Evolutionary conservation across 2,329 filamentous ascomycete genomes (phyloP).

Genomic region (Cephalotrichum gorgonifer): DNA sequence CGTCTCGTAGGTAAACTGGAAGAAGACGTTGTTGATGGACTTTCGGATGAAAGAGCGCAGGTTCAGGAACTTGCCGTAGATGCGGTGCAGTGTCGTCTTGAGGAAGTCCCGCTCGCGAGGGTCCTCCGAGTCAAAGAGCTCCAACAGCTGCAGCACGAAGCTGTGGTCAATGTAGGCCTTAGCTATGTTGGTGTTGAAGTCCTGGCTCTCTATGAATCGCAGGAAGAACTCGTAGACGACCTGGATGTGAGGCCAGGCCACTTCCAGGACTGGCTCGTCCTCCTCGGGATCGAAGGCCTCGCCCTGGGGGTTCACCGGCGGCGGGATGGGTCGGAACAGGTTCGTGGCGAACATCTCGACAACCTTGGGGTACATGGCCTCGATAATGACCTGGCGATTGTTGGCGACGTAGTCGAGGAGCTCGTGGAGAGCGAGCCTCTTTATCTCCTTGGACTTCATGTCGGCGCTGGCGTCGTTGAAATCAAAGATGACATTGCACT

Average conservation of each 20-base stretch:
- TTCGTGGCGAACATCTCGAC: slow-evolving; percentile 99
- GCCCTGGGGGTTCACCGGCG: slow-evolving; percentile 93
- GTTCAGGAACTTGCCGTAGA: slow-evolving; percentile 98
- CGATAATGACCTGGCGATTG: slow-evolving; percentile 95
- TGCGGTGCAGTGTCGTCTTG: slow-evolving; percentile 94
- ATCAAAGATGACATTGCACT: slow-evolving; percentile 99
- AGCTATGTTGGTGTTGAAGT: slow-evolving; percentile 99
- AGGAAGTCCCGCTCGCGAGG: slow-evolving; percentile 93
- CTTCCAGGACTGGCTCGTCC: slow-evolving; percentile 94
- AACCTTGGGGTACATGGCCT: slow-evolving; percentile 96
- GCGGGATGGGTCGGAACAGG: slow-evolving; percentile 90
- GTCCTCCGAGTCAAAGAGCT: slow-evolving; percentile 96
- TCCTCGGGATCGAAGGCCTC: slow-evolving; percentile 98
- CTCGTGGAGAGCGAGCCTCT: slow-evolving; percentile 89
- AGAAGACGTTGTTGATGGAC: slow-evolving; percentile 99
- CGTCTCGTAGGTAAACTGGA: slow-evolving; percentile 98
- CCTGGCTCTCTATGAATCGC: slow-evolving; percentile 96
- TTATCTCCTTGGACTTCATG: slow-evolving; percentile 99
- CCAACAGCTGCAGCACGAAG: slow-evolving; percentile 92
- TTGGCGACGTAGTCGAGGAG: slow-evolving; percentile 97
- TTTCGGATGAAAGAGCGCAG: slow-evolving; percentile 92
- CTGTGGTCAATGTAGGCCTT: slow-evolving; percentile 98
- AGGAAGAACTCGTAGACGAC: slow-evolving; percentile 99
- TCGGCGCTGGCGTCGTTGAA: slow-evolving; percentile 97
- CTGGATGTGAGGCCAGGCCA: slow-evolving; percentile 98